Conservation (phyloP, 495 filamentous ascomycete genomes). For the Pseudoneurospora amorphoporcata region DNA sequence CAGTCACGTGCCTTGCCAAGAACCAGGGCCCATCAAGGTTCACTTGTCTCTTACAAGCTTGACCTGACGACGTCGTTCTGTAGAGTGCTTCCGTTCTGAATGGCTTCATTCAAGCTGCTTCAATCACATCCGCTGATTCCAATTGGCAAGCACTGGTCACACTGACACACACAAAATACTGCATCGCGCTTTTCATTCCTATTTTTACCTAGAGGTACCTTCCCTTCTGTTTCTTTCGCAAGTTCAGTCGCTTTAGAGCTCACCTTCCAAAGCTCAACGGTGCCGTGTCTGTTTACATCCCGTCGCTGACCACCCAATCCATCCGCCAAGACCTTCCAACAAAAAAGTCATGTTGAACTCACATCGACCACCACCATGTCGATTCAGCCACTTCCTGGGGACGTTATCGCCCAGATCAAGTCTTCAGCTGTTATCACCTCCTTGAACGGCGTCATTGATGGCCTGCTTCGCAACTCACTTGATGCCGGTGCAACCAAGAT, state of each 20-base stretch:
- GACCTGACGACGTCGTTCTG: background rate
- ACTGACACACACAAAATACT: background rate
- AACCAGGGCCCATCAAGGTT: background rate
- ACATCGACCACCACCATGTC: conserved; percentile 31
- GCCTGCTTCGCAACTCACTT: conserved; percentile 76
- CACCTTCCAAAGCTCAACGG: background rate
- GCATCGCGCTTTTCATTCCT: background rate
- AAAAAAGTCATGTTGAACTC: conserved; percentile 8
- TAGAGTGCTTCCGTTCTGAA: background rate
- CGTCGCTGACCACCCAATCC: background rate
- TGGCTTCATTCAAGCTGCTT: background rate
- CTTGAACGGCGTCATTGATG: conserved; percentile 60
- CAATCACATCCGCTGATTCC: background rate
- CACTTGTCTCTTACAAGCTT: background rate
- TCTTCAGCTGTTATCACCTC: conserved; percentile 72
- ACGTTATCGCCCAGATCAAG: conserved; percentile 76
- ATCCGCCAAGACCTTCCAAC: background rate
- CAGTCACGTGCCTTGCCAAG: background rate
- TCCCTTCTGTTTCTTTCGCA: background rate
- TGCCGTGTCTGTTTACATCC: background rate
- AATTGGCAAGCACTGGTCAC: background rate
- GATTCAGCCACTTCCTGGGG: conserved; percentile 61
- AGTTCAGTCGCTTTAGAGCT: background rate
- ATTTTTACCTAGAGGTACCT: background rate
- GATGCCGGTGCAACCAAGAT: conserved; percentile 70